phyloP scores from a whole-genome alignment of 202 grass and related monocot genomes.

The Setaria italica region DNA sequence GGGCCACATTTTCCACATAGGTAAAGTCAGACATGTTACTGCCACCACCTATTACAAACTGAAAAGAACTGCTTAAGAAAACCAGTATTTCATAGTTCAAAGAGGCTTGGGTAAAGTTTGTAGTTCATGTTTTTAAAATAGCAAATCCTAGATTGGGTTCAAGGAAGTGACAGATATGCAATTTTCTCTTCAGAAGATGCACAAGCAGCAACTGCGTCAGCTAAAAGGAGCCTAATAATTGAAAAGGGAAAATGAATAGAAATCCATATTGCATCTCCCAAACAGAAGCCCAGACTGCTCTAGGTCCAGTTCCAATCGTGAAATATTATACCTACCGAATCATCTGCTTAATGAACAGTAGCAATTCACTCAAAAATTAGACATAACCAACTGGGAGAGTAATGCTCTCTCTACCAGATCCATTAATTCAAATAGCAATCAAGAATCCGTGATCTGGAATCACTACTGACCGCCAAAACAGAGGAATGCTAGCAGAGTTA shows the following conservation, averaged over 20 bases:
- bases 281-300: neutral
- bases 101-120: slow-evolving; percentile 8
- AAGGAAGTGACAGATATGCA: neutral
- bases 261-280: slow-evolving; percentile 21
- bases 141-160: neutral
- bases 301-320: neutral
- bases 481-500: slow-evolving; percentile 3
- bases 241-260: neutral
- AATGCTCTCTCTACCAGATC: neutral
- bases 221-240: slow-evolving; percentile 16
- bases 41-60: slow-evolving; percentile 90
- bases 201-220: slow-evolving; percentile 3
- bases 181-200: slow-evolving; percentile 28
- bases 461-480: neutral
- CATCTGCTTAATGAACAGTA: neutral
- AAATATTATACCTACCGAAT: neutral
- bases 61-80: slow-evolving; percentile 56
- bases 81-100: slow-evolving; percentile 29
- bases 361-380: neutral
- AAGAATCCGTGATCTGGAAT: slow-evolving; percentile 11
- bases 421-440: slow-evolving; percentile 7
- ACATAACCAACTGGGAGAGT: neutral
- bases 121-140: neutral
- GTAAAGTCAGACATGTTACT: slow-evolving; percentile 87
- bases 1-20: slow-evolving; percentile 89